phyloP scores from a whole-genome alignment of 306 rosid genomes.

The Rubus parviflorus region DNA sequence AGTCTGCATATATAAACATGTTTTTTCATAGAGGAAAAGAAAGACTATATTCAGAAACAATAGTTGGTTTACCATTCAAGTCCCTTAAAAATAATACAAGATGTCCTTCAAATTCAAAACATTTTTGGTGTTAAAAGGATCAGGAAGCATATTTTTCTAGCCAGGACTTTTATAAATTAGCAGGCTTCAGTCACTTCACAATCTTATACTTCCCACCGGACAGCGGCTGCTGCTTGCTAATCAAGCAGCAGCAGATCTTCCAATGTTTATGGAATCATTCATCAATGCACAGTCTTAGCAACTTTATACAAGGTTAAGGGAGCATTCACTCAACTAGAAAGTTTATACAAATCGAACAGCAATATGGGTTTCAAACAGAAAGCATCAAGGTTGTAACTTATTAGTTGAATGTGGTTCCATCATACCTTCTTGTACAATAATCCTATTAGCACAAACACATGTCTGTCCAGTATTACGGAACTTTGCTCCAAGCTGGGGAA shows the following conservation, averaged over 20 bases:
- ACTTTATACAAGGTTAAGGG: background rate
- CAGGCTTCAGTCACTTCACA: slow-evolving; percentile 14
- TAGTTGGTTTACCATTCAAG: background rate
- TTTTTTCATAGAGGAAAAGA: background rate
- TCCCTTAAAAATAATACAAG: background rate
- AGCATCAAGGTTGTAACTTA: slow-evolving; percentile 18
- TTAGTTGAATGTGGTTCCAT: slow-evolving; percentile 15
- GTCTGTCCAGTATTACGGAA: slow-evolving; percentile 97
- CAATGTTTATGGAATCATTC: background rate
- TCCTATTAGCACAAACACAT: slow-evolving; percentile 94
- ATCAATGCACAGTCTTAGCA: background rate
- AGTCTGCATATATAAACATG: background rate
- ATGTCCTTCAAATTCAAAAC: background rate
- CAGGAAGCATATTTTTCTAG: background rate
- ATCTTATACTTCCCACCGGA: background rate
- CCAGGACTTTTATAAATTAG: background rate
- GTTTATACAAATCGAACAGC: slow-evolving; percentile 16
- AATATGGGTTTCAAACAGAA: slow-evolving; percentile 24
- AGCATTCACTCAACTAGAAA: slow-evolving; percentile 11
- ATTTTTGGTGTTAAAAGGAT: background rate
- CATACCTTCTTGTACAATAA: slow-evolving; percentile 94
- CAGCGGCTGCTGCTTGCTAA: background rate
- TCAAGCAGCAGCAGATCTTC: background rate
- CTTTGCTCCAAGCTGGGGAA: slow-evolving; percentile 84
- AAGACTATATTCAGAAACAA: background rate